phyloP scores from a whole-genome alignment of 177 flowering plant genomes.

The Vitis hybrid region DNA sequence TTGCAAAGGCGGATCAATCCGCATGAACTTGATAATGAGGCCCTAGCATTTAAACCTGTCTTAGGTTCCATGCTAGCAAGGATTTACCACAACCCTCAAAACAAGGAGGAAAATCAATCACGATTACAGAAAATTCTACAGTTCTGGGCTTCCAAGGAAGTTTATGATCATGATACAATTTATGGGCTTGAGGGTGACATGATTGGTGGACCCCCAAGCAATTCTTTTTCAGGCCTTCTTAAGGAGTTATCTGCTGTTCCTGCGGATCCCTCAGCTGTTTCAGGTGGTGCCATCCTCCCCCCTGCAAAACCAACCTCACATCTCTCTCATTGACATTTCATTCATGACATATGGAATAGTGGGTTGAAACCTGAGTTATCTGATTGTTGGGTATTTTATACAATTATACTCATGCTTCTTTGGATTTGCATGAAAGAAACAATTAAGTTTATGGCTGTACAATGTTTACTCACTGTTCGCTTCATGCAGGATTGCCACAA shows the following conservation, averaged over 20 bases:
- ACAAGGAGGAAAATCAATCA: conserved; percentile 87
- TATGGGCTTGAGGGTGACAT: conserved; percentile 76
- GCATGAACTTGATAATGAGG: conserved; percentile 87
- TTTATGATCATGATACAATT: conserved; percentile 83
- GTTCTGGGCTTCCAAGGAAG: conserved; percentile 98
- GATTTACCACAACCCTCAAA: conserved; percentile 86
- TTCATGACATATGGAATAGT: not conserved
- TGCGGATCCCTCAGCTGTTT: conserved; percentile 30
- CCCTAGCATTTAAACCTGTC: conserved; percentile 91
- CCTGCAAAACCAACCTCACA: not conserved
- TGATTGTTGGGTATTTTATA: not conserved
- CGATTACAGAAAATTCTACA: conserved; percentile 84
- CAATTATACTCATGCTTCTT: not conserved
- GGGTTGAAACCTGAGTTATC: too few relatives aligned
- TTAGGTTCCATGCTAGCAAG: conserved; percentile 91
- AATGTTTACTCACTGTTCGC: not conserved
- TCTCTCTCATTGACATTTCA: not conserved
- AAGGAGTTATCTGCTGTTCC: conserved; percentile 43
- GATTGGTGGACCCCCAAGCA: conserved; percentile 60
- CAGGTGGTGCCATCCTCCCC: conserved; percentile 26
- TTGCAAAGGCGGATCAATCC: conserved; percentile 71
- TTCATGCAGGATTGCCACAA: conserved; percentile 39
- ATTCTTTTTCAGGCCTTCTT: conserved; percentile 44
- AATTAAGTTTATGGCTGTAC: not conserved
- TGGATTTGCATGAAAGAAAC: not conserved